Base-by-base conservation (phyloP, 139 green algal species). In the Tetradesmus obliquus region DNA sequence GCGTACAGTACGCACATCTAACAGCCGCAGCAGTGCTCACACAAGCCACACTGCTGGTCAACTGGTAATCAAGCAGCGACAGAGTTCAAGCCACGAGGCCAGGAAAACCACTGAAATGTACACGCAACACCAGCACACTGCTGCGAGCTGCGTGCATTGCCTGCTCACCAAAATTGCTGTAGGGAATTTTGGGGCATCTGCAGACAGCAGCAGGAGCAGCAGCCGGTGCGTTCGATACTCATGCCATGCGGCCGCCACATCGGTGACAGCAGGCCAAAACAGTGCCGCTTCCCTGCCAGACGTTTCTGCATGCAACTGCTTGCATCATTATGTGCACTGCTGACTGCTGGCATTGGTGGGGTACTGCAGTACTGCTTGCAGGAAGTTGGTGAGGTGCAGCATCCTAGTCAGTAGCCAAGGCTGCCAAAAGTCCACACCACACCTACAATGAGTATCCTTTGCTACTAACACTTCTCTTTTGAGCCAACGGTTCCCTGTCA, bases 131-230 rank as follows among this genome's bases (percentile, higher is more conserved):
- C 17, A 76, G 17, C 2, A 1, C 5, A 20, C 2, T 19, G 9
- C 60, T 71, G 60, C 6, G 17, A 24, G 66, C 66, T 24, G 17
- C 66, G 3, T 76, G 66, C 32, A 45, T 45, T 45, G 32, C 66
- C n/a, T 76, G 10, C 66, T 76, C 66, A 76, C 84, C 84, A 3
- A 88, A 88, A 58, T 79, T 88, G 84, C 84, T 88, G 84, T 88
- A 88, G 3, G 84, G 84, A 15, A 88, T 88, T 58, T 88, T 88
- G n/a, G 84, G 84, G 10, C 22, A 17, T 9, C 84, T 88, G n/a
- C 82, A 87, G 10, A 9, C 12, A 12, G 45, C 24, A 86, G 55
- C 53, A 58, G 17, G 2, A 24, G 17, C 66, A 76, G 66, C 66
- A 71, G 2, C 60, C 15, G 60, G 8, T 66, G 57, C 1, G 1